Evolutionary conservation across 805 yeast genomes (phyloP).

Genomic region (Candida montana): DNA sequence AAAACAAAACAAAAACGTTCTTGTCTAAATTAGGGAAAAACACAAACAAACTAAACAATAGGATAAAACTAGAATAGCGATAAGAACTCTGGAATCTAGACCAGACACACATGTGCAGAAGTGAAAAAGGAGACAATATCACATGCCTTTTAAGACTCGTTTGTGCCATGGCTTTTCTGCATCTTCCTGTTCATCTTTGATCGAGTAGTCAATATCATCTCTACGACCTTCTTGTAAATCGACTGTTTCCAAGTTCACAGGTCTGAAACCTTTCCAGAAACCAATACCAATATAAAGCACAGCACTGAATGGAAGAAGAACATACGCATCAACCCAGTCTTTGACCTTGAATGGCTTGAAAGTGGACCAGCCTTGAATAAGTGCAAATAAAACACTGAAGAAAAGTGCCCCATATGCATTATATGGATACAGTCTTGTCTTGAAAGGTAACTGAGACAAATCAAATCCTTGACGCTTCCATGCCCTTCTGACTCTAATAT

Average conservation of each 20-base stretch:
- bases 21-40: neutral
- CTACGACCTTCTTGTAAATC: constrained; percentile 50
- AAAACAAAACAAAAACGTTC: neutral
- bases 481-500: constrained; percentile 64
- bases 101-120: too few relatives aligned
- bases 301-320: constrained; percentile 54
- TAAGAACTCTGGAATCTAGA: too few relatives aligned
- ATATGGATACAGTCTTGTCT: constrained; percentile 49
- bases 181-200: constrained; percentile 1
- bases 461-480: constrained; percentile 58
- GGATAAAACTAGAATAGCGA: too few relatives aligned
- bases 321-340: constrained; percentile 55
- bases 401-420: constrained; percentile 36
- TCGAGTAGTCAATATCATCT: constrained; percentile 26
- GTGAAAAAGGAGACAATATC: too few relatives aligned
- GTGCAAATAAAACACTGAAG: constrained; percentile 34
- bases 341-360: constrained; percentile 45
- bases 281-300: constrained; percentile 34
- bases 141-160: constrained; percentile 7
- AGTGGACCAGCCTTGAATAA: constrained; percentile 47
- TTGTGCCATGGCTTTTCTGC: constrained; percentile 12
- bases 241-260: constrained; percentile 38
- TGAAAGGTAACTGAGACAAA: constrained; percentile 64
- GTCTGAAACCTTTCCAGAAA: constrained; percentile 35
- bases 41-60: too few relatives aligned